Conservation (phyloP, 768 basidiomycete genomes). For the Phylloporus scabripes region DNA sequence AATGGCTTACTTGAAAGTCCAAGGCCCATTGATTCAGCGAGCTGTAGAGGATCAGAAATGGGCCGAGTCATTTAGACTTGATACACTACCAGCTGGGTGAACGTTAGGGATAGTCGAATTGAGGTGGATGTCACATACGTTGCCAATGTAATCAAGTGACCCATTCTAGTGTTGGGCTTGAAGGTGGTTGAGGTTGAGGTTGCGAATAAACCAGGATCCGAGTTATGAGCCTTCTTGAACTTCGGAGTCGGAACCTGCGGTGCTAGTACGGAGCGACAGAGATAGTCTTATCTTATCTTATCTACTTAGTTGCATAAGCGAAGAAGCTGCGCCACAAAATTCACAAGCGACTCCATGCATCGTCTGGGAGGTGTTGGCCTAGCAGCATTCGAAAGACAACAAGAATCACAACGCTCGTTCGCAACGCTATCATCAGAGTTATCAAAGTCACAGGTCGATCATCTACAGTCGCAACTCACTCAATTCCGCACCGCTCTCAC, state of each 20-base stretch:
- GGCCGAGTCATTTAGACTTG: background rate
- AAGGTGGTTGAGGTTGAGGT: background rate
- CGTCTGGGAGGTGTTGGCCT: conserved; percentile 78
- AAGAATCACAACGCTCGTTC: conserved; percentile 75
- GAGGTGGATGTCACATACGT: conserved; percentile 48
- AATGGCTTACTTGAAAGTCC: conserved; percentile 74
- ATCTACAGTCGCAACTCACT: conserved; percentile 74
- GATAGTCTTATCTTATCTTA: background rate
- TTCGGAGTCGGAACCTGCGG: background rate
- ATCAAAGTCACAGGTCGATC: conserved; percentile 68
- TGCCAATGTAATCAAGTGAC: conserved; percentile 82
- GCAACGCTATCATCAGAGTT: conserved; percentile 75
- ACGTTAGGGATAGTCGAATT: background rate
- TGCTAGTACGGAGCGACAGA: background rate
- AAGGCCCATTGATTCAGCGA: conserved; percentile 97
- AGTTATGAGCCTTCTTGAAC: background rate
- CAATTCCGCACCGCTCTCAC: conserved; percentile 79
- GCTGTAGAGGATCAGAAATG: conserved; percentile 38
- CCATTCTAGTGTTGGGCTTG: conserved; percentile 41
- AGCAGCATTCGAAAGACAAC: conserved; percentile 86
- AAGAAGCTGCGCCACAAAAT: background rate
- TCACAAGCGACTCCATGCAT: conserved; percentile 43
- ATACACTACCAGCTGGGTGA: conserved; percentile 22
- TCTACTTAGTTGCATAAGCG: background rate
- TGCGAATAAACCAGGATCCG: background rate